Evolutionary conservation across 768 basidiomycete species (phyloP).

Genomic region (Podaxis sp.): DNA sequence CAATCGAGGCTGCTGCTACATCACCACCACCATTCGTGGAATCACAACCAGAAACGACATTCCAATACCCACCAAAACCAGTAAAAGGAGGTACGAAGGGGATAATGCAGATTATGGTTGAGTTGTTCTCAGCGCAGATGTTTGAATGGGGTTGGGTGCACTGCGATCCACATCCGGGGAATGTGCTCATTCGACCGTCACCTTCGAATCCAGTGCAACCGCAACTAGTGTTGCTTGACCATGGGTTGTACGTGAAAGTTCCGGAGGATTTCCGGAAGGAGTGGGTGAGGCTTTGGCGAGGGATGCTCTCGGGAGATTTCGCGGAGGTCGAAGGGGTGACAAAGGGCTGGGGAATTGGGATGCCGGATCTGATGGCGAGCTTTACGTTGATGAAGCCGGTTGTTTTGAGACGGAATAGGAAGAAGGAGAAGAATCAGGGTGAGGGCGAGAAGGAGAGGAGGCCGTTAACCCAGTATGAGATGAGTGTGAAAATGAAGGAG

Average conservation of each 20-base stretch:
- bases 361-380: constrained; percentile 73
- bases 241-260: constrained; percentile 84
- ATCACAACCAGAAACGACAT: constrained; percentile 14
- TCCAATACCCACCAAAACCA: constrained; percentile 31
- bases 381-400: constrained; percentile 70
- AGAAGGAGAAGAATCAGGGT: too few species aligned
- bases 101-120: constrained; percentile 85
- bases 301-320: constrained; percentile 59
- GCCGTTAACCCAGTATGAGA: constrained; percentile 63
- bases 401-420: constrained; percentile 36
- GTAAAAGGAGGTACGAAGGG: constrained; percentile 61
- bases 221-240: constrained; percentile 85
- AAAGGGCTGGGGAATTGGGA: constrained; percentile 63
- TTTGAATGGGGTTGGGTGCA: constrained; percentile 92
- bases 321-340: constrained; percentile 50
- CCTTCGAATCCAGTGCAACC: constrained; percentile 43
- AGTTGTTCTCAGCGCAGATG: constrained; percentile 86
- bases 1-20: constrained; percentile 9
- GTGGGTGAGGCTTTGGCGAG: constrained; percentile 79
- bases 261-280: constrained; percentile 66
- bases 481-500: constrained; percentile 66
- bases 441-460: constrained; percentile 26
- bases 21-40: constrained; percentile 7
- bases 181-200: constrained; percentile 70
- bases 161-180: constrained; percentile 77